Percentiles rank a stretch among this genome's conserved stretches.
Evolutionary conservation across 805 yeast species (phyloP).

Genomic region (Zygoascus flipseniorum): DNA sequence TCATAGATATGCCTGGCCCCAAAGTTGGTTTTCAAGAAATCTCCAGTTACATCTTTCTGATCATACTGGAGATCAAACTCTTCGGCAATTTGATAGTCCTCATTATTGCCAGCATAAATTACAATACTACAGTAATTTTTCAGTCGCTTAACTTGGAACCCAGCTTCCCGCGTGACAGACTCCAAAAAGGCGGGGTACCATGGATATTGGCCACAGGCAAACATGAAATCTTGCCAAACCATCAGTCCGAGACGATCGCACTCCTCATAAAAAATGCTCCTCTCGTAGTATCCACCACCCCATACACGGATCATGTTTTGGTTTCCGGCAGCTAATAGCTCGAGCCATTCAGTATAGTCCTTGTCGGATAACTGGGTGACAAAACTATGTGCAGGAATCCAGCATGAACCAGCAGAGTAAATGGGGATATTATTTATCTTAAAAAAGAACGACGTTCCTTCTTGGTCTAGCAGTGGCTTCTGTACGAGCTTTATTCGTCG

Average conservation of each 20-base stretch:
- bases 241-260: constrained; percentile 39
- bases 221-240: constrained; percentile 52
- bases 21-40: constrained; percentile 22
- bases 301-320: constrained; percentile 41
- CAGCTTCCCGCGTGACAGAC: constrained; percentile 32
- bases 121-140: constrained; percentile 35
- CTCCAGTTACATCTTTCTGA: constrained; percentile 20
- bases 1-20: constrained; percentile 41
- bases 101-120: constrained; percentile 39
- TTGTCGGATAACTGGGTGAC: constrained; percentile 26
- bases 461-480: constrained; percentile 25
- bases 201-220: constrained; percentile 51
- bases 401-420: constrained; percentile 36
- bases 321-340: constrained; percentile 31
- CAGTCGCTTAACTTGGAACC: constrained; percentile 34
- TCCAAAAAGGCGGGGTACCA: constrained; percentile 31
- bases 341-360: constrained; percentile 34
- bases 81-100: constrained; percentile 41
- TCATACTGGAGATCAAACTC: constrained; percentile 23
- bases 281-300: constrained; percentile 44
- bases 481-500: constrained; percentile 35
- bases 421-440: constrained; percentile 34
- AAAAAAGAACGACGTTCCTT: constrained; percentile 38
- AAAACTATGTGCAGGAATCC: constrained; percentile 43
- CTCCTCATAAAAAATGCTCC: constrained; percentile 34